Conservation (phyloP, 129 eudicot genomes). For the Artemisia tridentata region DNA sequence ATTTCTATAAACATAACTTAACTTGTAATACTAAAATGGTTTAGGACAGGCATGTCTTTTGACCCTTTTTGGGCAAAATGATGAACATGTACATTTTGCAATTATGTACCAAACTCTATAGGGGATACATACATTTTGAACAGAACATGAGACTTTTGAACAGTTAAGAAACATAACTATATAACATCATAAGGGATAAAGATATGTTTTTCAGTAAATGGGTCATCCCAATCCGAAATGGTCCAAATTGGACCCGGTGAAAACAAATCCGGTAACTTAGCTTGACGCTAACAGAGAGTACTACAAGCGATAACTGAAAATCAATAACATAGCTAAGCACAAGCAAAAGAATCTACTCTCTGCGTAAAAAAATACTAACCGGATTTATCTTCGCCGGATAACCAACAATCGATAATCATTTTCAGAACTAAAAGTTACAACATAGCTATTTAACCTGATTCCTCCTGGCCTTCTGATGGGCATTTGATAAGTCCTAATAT, state of each 20-base stretch:
- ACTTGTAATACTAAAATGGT: not conserved
- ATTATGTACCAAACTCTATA: not conserved
- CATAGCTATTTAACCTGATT: conserved; percentile 27
- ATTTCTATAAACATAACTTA: not conserved
- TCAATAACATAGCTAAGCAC: conserved; percentile 14
- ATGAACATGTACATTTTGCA: no score
- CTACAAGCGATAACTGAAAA: conserved; percentile 1
- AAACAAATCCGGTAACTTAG: conserved; percentile 71
- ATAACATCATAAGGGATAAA: conserved; percentile 19
- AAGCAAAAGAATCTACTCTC: conserved; percentile 32
- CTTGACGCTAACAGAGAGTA: conserved; percentile 28
- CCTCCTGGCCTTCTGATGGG: conserved; percentile 75
- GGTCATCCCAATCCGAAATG: conserved; percentile 33
- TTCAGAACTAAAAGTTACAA: conserved; percentile 7
- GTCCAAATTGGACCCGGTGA: conserved; percentile 58
- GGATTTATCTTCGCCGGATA: conserved; percentile 69
- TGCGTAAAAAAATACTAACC: conserved; percentile 28
- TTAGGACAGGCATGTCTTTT: not conserved
- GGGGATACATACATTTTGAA: conserved; percentile 4
- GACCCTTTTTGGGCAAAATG: not conserved
- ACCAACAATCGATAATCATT: conserved; percentile 24
- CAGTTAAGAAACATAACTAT: not conserved
- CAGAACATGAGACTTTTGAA: not conserved
- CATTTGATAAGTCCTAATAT: conserved; percentile 86
- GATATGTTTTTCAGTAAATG: conserved; percentile 15